Conservation (phyloP, 306 rosid genomes). For the Sicyos baderoa region DNA sequence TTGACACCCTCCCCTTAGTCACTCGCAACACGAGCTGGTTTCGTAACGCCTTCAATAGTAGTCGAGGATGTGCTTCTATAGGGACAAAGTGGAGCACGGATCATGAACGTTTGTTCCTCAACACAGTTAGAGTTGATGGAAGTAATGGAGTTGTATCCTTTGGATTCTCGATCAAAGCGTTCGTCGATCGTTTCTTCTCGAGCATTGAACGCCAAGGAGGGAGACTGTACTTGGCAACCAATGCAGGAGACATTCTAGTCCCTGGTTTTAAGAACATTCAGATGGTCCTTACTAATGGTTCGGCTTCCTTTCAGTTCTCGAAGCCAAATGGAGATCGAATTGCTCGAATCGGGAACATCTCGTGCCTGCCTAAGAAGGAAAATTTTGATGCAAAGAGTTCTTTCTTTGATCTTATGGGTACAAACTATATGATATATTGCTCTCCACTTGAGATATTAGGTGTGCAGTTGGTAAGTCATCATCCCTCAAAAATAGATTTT, state of each 20-base stretch:
- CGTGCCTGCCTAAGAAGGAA: constrained; percentile 30
- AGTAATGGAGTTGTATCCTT: constrained; percentile 30
- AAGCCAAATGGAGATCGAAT: constrained; percentile 21
- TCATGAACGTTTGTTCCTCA: constrained; percentile 26
- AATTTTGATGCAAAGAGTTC: constrained; percentile 6
- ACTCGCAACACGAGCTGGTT: constrained; percentile 26
- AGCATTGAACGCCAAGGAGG: constrained; percentile 21
- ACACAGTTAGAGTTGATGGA: constrained; percentile 29
- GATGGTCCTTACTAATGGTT: constrained; percentile 27
- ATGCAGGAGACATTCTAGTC: constrained; percentile 35
- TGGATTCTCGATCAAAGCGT: constrained; percentile 26
- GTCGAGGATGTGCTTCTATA: constrained; percentile 27
- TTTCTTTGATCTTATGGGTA: constrained; percentile 29
- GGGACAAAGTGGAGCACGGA: constrained; percentile 32
- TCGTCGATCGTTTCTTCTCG: constrained; percentile 27
- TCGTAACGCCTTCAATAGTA: constrained; percentile 18
- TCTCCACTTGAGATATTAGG: constrained; percentile 38
- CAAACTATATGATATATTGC: constrained; percentile 33
- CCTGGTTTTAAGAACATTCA: constrained; percentile 26
- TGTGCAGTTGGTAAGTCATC: constrained; percentile 41
- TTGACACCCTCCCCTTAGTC: constrained; percentile 12
- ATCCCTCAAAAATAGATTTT: not conserved
- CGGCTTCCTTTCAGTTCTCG: constrained; percentile 25
- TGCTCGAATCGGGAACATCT: constrained; percentile 19
- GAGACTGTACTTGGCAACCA: constrained; percentile 31